Evolutionary conservation across 371 early-diverging fungal species (phyloP).

Genomic region (Entomophthora muscae): DNA sequence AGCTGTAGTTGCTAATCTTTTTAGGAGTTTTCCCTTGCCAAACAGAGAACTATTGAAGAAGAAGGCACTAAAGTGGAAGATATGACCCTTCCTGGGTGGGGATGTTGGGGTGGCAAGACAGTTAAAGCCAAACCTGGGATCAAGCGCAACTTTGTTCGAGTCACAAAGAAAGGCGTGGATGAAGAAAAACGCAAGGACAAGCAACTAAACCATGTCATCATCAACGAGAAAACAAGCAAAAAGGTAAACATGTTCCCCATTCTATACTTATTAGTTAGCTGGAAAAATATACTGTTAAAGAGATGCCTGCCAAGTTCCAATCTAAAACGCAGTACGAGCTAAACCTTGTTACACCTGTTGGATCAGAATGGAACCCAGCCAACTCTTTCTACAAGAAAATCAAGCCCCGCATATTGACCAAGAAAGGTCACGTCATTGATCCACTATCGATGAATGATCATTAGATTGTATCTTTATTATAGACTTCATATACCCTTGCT

Average conservation of each 20-base stretch:
- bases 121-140: constrained; percentile 24
- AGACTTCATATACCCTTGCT: too few relatives aligned
- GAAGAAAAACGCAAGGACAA: constrained; percentile 54
- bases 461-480: neutral
- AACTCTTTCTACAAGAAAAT: constrained; percentile 45
- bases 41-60: constrained; percentile 37
- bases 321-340: constrained; percentile 75
- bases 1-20: neutral
- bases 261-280: constrained; percentile 19
- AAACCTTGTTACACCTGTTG: constrained; percentile 67
- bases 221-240: constrained; percentile 67
- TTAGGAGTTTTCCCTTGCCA: constrained; percentile 75
- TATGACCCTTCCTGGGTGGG: constrained; percentile 84
- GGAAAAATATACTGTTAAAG: constrained; percentile 45
- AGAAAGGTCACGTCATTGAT: constrained; percentile 72
- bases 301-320: constrained; percentile 74
- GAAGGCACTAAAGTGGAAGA: constrained; percentile 64
- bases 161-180: constrained; percentile 30
- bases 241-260: constrained; percentile 25
- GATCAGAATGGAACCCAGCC: constrained; percentile 87
- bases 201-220: constrained; percentile 70
- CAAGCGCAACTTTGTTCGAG: constrained; percentile 37
- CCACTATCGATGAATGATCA: constrained; percentile 30
- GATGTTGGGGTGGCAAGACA: constrained; percentile 71
- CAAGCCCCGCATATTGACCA: constrained; percentile 59